These are phyloP conservation scores for Striga asiatica DNA, from an alignment of 257 asterid genomes.

Conservation along the genomic window DNA sequence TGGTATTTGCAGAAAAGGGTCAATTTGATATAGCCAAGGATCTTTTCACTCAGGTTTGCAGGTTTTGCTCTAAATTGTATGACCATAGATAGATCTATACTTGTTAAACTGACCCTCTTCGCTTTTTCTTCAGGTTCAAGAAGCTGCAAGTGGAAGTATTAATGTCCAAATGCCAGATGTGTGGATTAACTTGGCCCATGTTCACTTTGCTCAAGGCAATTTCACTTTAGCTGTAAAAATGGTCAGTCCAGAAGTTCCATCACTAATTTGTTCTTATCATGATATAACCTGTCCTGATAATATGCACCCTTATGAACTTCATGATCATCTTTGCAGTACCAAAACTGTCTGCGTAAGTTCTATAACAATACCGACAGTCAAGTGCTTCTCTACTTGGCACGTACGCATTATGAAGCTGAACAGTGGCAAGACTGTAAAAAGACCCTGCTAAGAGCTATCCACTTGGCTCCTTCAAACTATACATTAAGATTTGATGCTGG, in stretches of 20 bases:
- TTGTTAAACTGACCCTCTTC: not conserved
- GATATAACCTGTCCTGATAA: slow-evolving; percentile 28
- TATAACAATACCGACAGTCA: slow-evolving; percentile 82
- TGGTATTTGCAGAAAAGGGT: slow-evolving; percentile 94
- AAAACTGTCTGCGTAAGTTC: slow-evolving; percentile 90
- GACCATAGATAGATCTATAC: slow-evolving; percentile 1
- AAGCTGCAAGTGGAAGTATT: slow-evolving; percentile 94
- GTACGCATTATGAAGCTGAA: slow-evolving; percentile 98
- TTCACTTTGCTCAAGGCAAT: slow-evolving; percentile 97
- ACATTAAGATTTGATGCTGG: slow-evolving; percentile 85
- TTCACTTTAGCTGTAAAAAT: slow-evolving; percentile 90
- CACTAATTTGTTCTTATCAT: slow-evolving; percentile 13
- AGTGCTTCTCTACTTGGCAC: slow-evolving; percentile 91
- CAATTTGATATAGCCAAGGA: slow-evolving; percentile 94
- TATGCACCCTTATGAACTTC: slow-evolving; percentile 21
- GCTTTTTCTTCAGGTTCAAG: slow-evolving; percentile 61
- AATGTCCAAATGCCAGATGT: slow-evolving; percentile 94
- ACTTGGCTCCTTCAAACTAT: slow-evolving; percentile 92
- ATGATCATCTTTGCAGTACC: slow-evolving; percentile 52
- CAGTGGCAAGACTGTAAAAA: slow-evolving; percentile 99
- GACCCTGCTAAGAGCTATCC: slow-evolving; percentile 89
- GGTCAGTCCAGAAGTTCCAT: slow-evolving; percentile 51
- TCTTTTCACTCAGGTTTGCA: slow-evolving; percentile 79
- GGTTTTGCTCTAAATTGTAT: slow-evolving; percentile 6
- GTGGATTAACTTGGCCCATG: slow-evolving; percentile 98